Base-by-base conservation (phyloP, 768 basidiomycete species). In the Lepiota venenata region DNA sequence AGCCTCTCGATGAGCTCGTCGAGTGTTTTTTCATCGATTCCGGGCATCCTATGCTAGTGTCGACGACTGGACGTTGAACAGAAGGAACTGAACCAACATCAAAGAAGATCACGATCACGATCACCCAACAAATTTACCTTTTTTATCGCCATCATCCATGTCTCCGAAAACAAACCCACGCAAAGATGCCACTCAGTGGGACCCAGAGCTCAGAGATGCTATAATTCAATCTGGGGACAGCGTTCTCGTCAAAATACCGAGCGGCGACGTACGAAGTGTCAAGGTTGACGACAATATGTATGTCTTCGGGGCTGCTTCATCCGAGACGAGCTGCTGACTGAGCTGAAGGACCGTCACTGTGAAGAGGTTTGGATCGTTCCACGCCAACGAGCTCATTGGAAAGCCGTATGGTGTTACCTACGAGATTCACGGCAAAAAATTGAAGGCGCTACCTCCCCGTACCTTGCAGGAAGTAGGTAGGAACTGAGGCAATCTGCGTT, bases 381-480 rank as follows among this genome's bases (percentile, higher is more conserved):
- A 79, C 56, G 78, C 85, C 15, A 83, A 83, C 56, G 84, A 92
- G 49, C 79, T 99, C 29, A 75, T 96, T 27, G 85, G 84, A 21
- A 82, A 92, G 56, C 87, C 86, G 1, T 98, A 89, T 66, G 97
- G 96, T 3, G 75, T 94, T 55, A 85, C 91, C 0, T 93, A 95
- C 68, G 93, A 98, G 66, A 88, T 98, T 52, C 67, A 74, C 15
- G 81, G 82, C 62, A 90, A 88, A 64, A 83, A 79, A 55, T 78
- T 93, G 59, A 80, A 72, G 52, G 73, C 82, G 27, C 61, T 87
- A 29, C 79, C 84, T 50, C 81, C 87, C 41, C 78, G 74, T 48
- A 81, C 80, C 9, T 69, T 91, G 63, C 81, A 87, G 63, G 93
- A 95, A 71, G 78, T 94, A 61, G 92, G 93, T 92, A 69, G 61